Base-by-base conservation (phyloP, 768 basidiomycete genomes). In the Dioszegia hungarica region DNA sequence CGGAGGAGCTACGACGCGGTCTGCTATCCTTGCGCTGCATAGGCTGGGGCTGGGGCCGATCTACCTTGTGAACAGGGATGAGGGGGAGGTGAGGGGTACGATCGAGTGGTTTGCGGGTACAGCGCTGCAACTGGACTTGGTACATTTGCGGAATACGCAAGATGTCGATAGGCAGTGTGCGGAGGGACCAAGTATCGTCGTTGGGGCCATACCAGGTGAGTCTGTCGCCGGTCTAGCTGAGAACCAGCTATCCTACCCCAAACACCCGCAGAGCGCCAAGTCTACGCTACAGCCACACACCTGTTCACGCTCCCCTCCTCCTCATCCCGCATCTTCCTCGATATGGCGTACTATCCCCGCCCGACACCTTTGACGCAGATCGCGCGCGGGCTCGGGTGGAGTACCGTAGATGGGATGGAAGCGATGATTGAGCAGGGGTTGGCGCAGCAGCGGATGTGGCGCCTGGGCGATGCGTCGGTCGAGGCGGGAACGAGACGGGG, bases 401-500 rank as follows among this genome's bases (percentile, higher is more conserved):
- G 40, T 1, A 41, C 53, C 3, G 33, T 54, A 1, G 53, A 44
- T 25, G 53, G 53, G 20, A 54, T 36, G 17, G n/a, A 54, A 15
- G 20, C 53, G 22, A 54, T 54, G 53, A 54, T 54, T n/a, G 53
- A 54, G 33, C 53, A 54, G 29, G 53, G 53, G 12, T 34, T 54
- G 3, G 53, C 53, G 14, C 53, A 54, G 40, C 53, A 54, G 20
- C 12, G 53, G 17, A 54, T 54, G 53, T 54, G 53, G 53, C 15
- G 33, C n/a, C 3, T 22, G 28, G 53, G 53, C 1, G 40, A 44
- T 15, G 43, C 53, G 29, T 19, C 24, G n/a, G 33, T 54, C 6
- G 40, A 44, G 31, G 41, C 33, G 38, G 53, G 53, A 1, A 43
- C 17, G 34, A 2, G 15, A 39, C 1, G n/a, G 15, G 53, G 41